Evolutionary conservation across 441 rosid genomes (phyloP), one percentile per base, ranked within the genome.

Genomic region (Daphne laureola): DNA sequence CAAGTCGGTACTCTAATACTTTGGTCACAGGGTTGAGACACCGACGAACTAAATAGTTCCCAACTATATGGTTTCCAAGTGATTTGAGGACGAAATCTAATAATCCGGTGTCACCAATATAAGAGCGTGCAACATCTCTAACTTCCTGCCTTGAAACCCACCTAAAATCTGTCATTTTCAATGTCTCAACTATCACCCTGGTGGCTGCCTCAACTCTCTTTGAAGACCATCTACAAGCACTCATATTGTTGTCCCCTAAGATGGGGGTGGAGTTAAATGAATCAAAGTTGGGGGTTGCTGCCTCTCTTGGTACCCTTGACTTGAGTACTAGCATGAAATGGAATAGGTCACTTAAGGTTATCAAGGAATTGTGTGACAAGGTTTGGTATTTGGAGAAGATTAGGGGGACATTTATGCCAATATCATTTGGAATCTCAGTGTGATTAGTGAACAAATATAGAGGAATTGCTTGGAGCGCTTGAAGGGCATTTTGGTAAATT

Each of bases 141-240:
- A 88, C 89, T 75, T 91, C 95, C 61, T 91, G 96, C 62, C 98
- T 77, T 16, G 96, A 83, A 51, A 91, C 76, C 96, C 93, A 88
- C 63, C 82, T 69, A 58, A 58, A 70, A 25, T 79, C 81, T 0
- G 84, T 83, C 47, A 76, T 63, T 72, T 77, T 80, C 16, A 88
- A 18, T 25, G 93, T 82, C 52, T 91, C 96, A 14, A 91, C 79
- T 2, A 91, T 82, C 54, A 84, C 96, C 57, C 82, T 62, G 15
- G 84, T 88, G 0, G 98, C 95, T 78, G 89, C 87, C 64, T 91
- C 95, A 0, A 91, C 78, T 51, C 95, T 53, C 72, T 91, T 91
- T 0, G 76, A 78, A 4, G 98, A 91, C 98, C 98, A 91, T 55
- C 96, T 69, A 45, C 95, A 83, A 5, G 73, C 70, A 0, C 73